A percentile compares a stretch with the other conserved stretches of the same genome.
These are phyloP conservation scores for Candida germanica DNA, from an alignment of 805 yeast species.

Conservation along the genomic window DNA sequence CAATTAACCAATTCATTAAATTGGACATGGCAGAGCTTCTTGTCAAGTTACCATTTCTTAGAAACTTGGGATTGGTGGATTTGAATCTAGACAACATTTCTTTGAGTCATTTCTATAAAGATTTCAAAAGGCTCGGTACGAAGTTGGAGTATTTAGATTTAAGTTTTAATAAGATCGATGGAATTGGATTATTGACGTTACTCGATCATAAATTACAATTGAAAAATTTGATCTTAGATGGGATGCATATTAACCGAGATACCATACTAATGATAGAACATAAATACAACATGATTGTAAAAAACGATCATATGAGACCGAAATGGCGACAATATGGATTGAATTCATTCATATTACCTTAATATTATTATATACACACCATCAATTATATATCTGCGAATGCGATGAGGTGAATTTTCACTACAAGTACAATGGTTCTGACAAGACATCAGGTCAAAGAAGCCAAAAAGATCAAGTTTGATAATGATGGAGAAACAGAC, in stretches of 20 bases:
- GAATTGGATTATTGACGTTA: constrained; percentile 36
- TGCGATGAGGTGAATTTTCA: constrained; percentile 6
- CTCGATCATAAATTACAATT: constrained; percentile 18
- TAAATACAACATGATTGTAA: constrained; percentile 18
- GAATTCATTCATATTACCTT: constrained; percentile 21
- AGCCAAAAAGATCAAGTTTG: constrained; percentile 11
- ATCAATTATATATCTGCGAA: background rate
- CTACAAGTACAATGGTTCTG: constrained; percentile 7
- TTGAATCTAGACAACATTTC: constrained; percentile 35
- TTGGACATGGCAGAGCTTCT: constrained; percentile 19
- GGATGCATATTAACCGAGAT: constrained; percentile 28
- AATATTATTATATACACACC: background rate
- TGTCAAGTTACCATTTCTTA: constrained; percentile 17
- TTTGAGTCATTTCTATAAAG: constrained; percentile 26
- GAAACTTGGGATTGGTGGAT: constrained; percentile 28
- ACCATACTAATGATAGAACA: constrained; percentile 21
- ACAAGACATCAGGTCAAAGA: constrained; percentile 10
- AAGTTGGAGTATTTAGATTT: constrained; percentile 28
- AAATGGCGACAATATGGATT: constrained; percentile 37
- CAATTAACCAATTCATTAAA: constrained; percentile 12
- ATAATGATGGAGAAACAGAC: constrained; percentile 5
- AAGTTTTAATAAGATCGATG: constrained; percentile 34
- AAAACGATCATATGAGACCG: constrained; percentile 22
- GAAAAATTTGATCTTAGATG: constrained; percentile 28
- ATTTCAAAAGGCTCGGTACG: constrained; percentile 15